Evolutionary conservation across 1,284 basidiomycete species (phyloP).

Genomic region (Fomes fomentarius): DNA sequence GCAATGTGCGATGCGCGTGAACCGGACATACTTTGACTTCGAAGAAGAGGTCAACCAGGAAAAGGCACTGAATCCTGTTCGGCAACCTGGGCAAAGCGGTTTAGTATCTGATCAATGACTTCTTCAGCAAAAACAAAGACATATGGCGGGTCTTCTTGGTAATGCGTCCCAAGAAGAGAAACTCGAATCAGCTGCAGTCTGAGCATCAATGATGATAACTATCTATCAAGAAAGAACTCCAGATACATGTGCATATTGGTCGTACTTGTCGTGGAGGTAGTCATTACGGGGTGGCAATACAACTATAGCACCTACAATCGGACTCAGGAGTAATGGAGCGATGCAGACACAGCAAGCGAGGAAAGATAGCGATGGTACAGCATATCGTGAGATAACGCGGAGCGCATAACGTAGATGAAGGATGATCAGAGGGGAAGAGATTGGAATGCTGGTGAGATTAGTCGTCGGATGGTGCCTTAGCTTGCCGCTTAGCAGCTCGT

Average conservation of each 20-base stretch:
- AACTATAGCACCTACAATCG: conserved; percentile 18
- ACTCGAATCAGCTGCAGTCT: too few relatives aligned
- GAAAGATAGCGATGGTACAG: conserved; percentile 25
- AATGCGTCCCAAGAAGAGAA: too few relatives aligned
- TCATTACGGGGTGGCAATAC: conserved; percentile 16
- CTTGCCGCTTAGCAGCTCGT: conserved; percentile 23
- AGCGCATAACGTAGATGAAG: conserved; percentile 4
- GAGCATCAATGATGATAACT: too few relatives aligned
- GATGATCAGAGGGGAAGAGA: background rate
- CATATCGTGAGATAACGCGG: conserved; percentile 11
- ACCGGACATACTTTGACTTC: too few relatives aligned
- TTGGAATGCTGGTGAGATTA: conserved; percentile 4
- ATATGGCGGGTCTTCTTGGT: too few relatives aligned
- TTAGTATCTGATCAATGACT: too few relatives aligned
- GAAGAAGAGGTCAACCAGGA: too few relatives aligned
- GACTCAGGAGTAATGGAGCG: conserved; percentile 20
- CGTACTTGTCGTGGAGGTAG: conserved; percentile 1
- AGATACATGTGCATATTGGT: conserved; percentile 11
- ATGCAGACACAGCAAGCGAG: conserved; percentile 21
- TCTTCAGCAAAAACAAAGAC: too few relatives aligned
- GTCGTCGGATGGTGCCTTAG: conserved; percentile 20
- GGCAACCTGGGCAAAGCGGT: too few relatives aligned
- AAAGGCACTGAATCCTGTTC: too few relatives aligned
- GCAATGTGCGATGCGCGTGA: too few relatives aligned
- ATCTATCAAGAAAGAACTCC: conserved; percentile 1